These are phyloP conservation scores for Meripilus lineatus DNA, from an alignment of 1,284 basidiomycete genomes.

Conservation along the genomic window DNA sequence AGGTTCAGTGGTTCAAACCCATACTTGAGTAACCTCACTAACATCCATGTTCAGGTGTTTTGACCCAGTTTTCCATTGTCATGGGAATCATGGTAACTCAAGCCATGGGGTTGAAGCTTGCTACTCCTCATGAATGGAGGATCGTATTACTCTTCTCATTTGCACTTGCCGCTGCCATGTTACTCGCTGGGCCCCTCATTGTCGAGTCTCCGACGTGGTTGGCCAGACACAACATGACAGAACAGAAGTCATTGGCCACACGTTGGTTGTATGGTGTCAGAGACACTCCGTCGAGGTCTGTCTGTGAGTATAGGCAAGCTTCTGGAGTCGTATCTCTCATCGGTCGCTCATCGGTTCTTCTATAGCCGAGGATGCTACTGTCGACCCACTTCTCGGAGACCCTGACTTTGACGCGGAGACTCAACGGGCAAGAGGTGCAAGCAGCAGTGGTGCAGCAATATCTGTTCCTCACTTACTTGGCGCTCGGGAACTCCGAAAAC, in stretches of 20 bases:
- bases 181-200: conserved; percentile 46
- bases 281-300: conserved; percentile 6
- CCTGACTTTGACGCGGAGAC: conserved; percentile 28
- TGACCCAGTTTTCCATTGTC: conserved; percentile 87
- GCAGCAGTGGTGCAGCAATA: conserved; percentile 32
- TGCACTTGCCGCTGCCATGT: conserved; percentile 54
- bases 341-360: background rate
- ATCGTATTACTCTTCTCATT: conserved; percentile 66
- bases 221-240: conserved; percentile 40
- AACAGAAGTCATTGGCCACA: conserved; percentile 43
- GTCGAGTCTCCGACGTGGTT: conserved; percentile 72
- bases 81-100: conserved; percentile 81
- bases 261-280: conserved; percentile 48
- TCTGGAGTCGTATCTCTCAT: background rate
- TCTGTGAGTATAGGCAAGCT: background rate
- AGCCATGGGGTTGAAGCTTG: conserved; percentile 55
- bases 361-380: conserved; percentile 20
- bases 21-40: conserved; percentile 8
- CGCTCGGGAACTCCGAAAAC: conserved; percentile 54
- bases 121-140: conserved; percentile 69
- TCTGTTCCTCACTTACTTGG: conserved; percentile 51
- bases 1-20: conserved; percentile 35
- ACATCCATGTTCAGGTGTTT: conserved; percentile 49
- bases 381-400: conserved; percentile 41
- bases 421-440: conserved; percentile 19